phyloP scores from a whole-genome alignment of 805 yeast genomes.

The Candida bentonensis region DNA sequence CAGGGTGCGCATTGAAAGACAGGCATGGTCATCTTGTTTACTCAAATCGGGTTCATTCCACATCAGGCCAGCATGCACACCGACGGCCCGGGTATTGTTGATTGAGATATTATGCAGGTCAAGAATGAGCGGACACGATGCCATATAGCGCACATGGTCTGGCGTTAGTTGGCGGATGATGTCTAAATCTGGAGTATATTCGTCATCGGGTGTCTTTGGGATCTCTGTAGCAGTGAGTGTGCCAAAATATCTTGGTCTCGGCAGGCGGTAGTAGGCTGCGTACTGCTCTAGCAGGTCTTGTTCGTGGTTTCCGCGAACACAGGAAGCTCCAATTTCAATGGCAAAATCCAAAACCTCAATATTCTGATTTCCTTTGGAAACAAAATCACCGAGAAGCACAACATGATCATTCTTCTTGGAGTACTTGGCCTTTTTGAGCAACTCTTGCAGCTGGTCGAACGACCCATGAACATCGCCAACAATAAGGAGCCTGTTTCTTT shows the following conservation, averaged over 20 bases:
- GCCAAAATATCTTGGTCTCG: conserved; percentile 5
- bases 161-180: conserved; percentile 44
- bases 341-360: conserved; percentile 53
- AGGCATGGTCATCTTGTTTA: conserved; percentile 47
- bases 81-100: conserved; percentile 30
- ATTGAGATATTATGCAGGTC: conserved; percentile 42
- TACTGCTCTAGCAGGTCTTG: conserved; percentile 53
- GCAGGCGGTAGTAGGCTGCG: conserved; percentile 41
- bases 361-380: conserved; percentile 74
- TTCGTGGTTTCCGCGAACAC: conserved; percentile 87
- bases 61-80: conserved; percentile 72
- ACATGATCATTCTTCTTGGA: conserved; percentile 35
- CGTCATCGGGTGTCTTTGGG: conserved; percentile 9
- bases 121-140: conserved; percentile 50
- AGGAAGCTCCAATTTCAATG: conserved; percentile 42
- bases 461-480: conserved; percentile 89
- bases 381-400: conserved; percentile 69
- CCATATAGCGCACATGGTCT: conserved; percentile 45
- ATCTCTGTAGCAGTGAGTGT: background rate
- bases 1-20: conserved; percentile 55
- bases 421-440: conserved; percentile 37
- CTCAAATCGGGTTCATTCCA: conserved; percentile 42
- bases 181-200: conserved; percentile 25
- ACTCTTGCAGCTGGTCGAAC: conserved; percentile 35
- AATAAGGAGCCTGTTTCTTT: conserved; percentile 37